These are phyloP conservation scores for Mycosarcoma mackinlayi DNA, from an alignment of 1,284 basidiomycete species.

Conservation along the genomic window DNA sequence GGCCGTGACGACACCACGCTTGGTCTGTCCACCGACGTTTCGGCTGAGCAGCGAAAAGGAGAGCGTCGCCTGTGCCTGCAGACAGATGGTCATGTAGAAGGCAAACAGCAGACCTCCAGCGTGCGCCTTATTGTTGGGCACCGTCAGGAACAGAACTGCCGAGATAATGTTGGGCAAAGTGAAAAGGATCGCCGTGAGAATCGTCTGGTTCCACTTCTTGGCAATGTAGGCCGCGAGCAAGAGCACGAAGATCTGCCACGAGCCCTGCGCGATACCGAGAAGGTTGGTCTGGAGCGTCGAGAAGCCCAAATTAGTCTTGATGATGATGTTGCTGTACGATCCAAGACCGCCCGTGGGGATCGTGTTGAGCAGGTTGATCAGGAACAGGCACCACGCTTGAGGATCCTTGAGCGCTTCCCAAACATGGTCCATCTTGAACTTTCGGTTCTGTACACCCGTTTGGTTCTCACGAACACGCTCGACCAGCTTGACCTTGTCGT, in stretches of 20 bases:
- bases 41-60: conserved; percentile 69
- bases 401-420: conserved; percentile 72
- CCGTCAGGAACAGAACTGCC: conserved; percentile 60
- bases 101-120: conserved; percentile 44
- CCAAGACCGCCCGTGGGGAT: conserved; percentile 71
- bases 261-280: conserved; percentile 58
- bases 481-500: conserved; percentile 72
- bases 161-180: conserved; percentile 51
- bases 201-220: conserved; percentile 62
- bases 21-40: conserved; percentile 69
- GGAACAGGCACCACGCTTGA: conserved; percentile 61
- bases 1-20: conserved; percentile 45
- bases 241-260: conserved; percentile 46
- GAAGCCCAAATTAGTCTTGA: conserved; percentile 63
- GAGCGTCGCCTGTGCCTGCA: conserved; percentile 50
- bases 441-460: conserved; percentile 73
- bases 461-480: conserved; percentile 73
- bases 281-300: conserved; percentile 57
- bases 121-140: conserved; percentile 34
- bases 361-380: conserved; percentile 73
- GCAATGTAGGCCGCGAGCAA: conserved; percentile 36
- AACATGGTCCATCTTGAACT: conserved; percentile 72
- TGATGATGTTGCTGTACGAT: conserved; percentile 71
- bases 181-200: conserved; percentile 44
- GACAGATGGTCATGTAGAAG: conserved; percentile 40